phyloP scores from a whole-genome alignment of 2,329 filamentous ascomycete species.

The Ceratocystis harringtonii region DNA sequence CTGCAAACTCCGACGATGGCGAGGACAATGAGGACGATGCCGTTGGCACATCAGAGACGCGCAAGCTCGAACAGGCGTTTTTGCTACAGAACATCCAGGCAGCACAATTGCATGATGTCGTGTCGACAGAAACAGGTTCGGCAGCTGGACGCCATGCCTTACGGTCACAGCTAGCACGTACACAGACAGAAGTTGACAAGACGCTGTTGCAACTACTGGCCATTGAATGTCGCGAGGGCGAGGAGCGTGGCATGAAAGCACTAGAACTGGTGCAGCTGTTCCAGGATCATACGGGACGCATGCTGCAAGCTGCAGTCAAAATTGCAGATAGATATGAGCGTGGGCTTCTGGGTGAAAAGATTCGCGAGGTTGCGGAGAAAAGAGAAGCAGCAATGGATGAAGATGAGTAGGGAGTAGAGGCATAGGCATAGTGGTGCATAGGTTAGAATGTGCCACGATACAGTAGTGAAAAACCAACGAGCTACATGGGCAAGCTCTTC shows the following conservation, averaged over 20 bases:
- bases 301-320: conserved; percentile 83
- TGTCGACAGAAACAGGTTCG: conserved; percentile 39
- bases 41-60: conserved; percentile 33
- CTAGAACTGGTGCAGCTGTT: conserved; percentile 80
- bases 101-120: conserved; percentile 60
- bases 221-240: conserved; percentile 77
- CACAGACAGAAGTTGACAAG: conserved; percentile 81
- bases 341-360: conserved; percentile 73
- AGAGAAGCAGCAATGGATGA: conserved; percentile 7
- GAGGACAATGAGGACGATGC: conserved; percentile 25
- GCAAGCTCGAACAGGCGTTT: conserved; percentile 64
- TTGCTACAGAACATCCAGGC: conserved; percentile 59
- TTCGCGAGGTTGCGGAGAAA: conserved; percentile 35
- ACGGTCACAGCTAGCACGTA: conserved; percentile 48
- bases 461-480: background rate
- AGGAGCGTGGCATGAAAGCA: conserved; percentile 88
- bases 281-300: conserved; percentile 69
- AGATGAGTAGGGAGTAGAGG: background rate
- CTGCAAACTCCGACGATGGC: conserved; percentile 24
- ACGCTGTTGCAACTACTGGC: conserved; percentile 77
- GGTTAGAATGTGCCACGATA: background rate
- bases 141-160: conserved; percentile 34
- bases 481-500: background rate
- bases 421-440: background rate
- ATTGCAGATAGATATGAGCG: conserved; percentile 75